These are phyloP conservation scores for Amylostereum areolatum DNA, from an alignment of 1,284 basidiomycete genomes.

Conservation along the genomic window DNA sequence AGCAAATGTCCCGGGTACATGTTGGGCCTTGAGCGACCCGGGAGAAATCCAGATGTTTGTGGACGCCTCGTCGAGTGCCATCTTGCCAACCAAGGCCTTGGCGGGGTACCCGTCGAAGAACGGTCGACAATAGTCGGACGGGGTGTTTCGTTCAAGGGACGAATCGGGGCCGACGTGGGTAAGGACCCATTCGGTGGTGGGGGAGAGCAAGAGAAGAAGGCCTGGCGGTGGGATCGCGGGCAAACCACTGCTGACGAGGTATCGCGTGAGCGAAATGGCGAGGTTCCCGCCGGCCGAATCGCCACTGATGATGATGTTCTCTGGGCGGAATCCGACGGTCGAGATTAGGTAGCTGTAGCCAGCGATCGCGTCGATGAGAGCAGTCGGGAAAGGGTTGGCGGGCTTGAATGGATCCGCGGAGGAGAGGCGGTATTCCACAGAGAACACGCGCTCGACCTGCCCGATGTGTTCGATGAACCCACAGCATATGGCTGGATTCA, in stretches of 20 bases:
- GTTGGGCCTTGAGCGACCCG: constrained; percentile 29
- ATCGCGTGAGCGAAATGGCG: constrained; percentile 38
- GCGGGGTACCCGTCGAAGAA: constrained; percentile 22
- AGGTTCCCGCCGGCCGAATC: constrained; percentile 62
- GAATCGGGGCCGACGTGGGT: constrained; percentile 25
- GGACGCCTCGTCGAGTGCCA: constrained; percentile 33
- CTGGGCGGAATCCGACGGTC: constrained; percentile 32
- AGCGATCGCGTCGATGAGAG: constrained; percentile 47
- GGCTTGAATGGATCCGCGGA: constrained; percentile 17
- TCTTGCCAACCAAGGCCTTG: constrained; percentile 34
- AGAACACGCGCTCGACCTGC: constrained; percentile 29
- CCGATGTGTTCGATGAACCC: constrained; percentile 20
- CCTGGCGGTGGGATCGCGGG: constrained; percentile 41
- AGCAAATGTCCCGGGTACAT: constrained; percentile 32
- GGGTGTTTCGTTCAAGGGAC: constrained; percentile 12
- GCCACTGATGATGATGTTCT: constrained; percentile 49
- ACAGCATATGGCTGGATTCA: no score
- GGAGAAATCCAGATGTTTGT: constrained; percentile 52
- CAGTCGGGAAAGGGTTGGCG: constrained; percentile 42
- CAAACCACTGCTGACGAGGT: constrained; percentile 24
- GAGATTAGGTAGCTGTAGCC: constrained; percentile 47
- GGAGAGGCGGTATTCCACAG: constrained; percentile 37
- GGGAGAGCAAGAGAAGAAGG: constrained; percentile 48
- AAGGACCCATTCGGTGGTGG: constrained; percentile 45
- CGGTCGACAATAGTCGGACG: not conserved